phyloP scores from a whole-genome alignment of 768 basidiomycete species.

The Xanthoconium purpureum region DNA sequence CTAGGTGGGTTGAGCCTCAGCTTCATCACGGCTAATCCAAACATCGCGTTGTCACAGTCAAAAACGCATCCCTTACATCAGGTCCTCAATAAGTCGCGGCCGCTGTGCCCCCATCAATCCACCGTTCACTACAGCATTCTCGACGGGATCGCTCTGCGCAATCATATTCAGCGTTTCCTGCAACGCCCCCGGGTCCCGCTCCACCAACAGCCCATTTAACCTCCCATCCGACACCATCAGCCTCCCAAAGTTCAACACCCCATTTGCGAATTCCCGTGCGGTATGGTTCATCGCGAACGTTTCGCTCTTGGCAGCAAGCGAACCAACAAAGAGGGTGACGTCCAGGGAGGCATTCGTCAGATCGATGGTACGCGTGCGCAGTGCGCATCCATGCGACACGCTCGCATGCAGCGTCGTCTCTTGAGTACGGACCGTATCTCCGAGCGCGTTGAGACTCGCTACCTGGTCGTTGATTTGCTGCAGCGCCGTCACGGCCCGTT shows the following conservation, averaged over 20 bases:
- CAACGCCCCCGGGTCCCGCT: constrained; percentile 3
- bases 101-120: neutral
- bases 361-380: constrained; percentile 13
- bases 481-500: constrained; percentile 1
- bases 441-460: constrained; percentile 2
- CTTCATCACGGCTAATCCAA: too few relatives aligned
- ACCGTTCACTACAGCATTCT: neutral
- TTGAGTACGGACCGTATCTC: neutral
- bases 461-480: constrained; percentile 1
- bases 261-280: constrained; percentile 9
- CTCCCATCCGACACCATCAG: constrained; percentile 5
- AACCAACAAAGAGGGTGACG: constrained; percentile 13
- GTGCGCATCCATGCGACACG: constrained; percentile 1
- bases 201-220: constrained; percentile 1
- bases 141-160: neutral
- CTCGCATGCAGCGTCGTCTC: constrained; percentile 7
- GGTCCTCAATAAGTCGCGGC: neutral
- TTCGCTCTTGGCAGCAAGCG: constrained; percentile 15
- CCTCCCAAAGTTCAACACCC: constrained; percentile 8
- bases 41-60: too few relatives aligned
- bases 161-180: constrained; percentile 15
- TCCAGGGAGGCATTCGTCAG: constrained; percentile 16
- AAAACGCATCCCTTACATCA: constrained; percentile 11
- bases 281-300: constrained; percentile 8
- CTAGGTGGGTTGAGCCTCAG: too few relatives aligned